Percentiles rank a stretch among this genome's conserved stretches.
phyloP scores from a whole-genome alignment of 306 rosid species.

The Rubus idaeus region DNA sequence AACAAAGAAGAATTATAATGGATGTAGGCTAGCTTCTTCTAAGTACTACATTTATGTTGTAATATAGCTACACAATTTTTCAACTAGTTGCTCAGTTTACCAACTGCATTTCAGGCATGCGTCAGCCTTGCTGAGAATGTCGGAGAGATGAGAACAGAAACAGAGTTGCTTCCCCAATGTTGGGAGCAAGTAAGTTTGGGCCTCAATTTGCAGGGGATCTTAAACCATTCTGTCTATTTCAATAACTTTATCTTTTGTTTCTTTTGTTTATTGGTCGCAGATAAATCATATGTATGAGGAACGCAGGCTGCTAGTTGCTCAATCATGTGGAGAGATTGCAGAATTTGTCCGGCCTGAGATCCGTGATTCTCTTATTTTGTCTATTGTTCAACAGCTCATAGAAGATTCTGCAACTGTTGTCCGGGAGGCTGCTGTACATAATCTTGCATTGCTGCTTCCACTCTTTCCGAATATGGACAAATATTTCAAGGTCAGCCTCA shows the following conservation, averaged over 20 bases:
- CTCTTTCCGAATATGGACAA: conserved; percentile 89
- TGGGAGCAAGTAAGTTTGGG: conserved; percentile 89
- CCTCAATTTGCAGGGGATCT: conserved; percentile 1
- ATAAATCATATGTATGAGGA: conserved; percentile 96
- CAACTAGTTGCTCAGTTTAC: conserved; percentile 25
- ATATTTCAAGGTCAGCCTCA: conserved; percentile 99
- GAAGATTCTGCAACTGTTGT: conserved; percentile 94
- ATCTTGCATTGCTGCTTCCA: conserved; percentile 95
- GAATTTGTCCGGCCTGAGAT: conserved; percentile 96
- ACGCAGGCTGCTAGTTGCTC: conserved; percentile 97
- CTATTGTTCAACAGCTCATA: conserved; percentile 86
- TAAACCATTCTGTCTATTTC: conserved; percentile 24
- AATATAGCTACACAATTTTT: conserved; percentile 10
- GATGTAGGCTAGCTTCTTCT: conserved; percentile 56
- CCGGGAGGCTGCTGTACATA: conserved; percentile 91
- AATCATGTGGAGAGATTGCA: conserved; percentile 96
- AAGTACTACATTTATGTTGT: conserved; percentile 5
- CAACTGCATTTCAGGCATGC: conserved; percentile 68
- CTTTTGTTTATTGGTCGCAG: conserved; percentile 41
- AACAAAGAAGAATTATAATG: conserved; percentile 90
- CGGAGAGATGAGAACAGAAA: conserved; percentile 99
- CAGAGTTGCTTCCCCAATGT: conserved; percentile 96
- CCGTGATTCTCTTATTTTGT: conserved; percentile 92
- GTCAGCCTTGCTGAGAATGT: conserved; percentile 90
- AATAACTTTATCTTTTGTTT: conserved; percentile 29